Evolutionary conservation across 106 monocot genomes (phyloP).

Genomic region (Chionographis japonica): DNA sequence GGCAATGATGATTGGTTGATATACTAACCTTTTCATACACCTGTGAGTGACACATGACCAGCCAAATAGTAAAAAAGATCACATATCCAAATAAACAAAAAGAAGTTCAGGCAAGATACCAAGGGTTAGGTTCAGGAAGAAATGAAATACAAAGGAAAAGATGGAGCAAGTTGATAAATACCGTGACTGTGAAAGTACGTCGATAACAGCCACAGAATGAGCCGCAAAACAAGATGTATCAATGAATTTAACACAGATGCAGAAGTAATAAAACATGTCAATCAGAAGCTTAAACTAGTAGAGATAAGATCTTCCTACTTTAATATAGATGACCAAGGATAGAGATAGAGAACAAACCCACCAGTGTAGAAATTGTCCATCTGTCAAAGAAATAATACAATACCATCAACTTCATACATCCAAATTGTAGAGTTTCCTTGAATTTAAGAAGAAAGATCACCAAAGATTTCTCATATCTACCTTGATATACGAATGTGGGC

Average conservation of each 20-base stretch:
- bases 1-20: too few species aligned
- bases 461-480: constrained; percentile 20
- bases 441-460: constrained; percentile 1
- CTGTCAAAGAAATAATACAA: constrained; percentile 37
- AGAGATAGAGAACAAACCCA: constrained; percentile 9
- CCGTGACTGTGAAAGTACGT: constrained; percentile 61
- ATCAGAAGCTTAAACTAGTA: neutral
- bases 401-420: neutral
- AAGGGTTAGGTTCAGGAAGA: neutral
- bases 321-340: neutral
- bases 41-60: constrained; percentile 26
- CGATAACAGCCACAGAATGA: neutral
- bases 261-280: neutral
- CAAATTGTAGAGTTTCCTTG: neutral
- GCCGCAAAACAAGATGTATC: neutral
- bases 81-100: constrained; percentile 1
- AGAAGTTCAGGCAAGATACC: constrained; percentile 1
- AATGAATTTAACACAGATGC: constrained; percentile 5
- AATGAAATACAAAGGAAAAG: constrained; percentile 13
- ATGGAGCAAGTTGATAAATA: constrained; percentile 29
- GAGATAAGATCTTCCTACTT: neutral
- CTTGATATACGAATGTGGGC: constrained; percentile 99
- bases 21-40: constrained; percentile 94
- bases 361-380: constrained; percentile 99
- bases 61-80: constrained; percentile 1